Evolutionary conservation across 148 eudicot species (phyloP), one percentile per base, ranked within the genome.

Genomic region (Fagopyrum homotropicum): DNA sequence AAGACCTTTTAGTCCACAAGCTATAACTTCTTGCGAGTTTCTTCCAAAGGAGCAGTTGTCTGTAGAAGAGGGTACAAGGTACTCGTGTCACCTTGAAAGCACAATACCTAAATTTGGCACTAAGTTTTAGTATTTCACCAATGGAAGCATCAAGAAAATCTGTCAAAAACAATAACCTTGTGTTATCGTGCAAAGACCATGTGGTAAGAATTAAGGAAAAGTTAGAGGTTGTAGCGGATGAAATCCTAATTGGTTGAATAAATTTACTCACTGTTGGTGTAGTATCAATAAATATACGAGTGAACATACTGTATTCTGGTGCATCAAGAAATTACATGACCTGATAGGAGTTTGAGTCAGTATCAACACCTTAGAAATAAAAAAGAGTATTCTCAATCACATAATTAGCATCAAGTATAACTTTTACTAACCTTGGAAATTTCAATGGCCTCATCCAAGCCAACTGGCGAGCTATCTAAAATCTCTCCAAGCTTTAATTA

Each of bases 141-240:
- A 94, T 94, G 14, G 98, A 94, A 76, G 91, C 93, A 84, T 94
- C 98, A 72, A 92, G 84, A 79, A 94, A 94, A 78, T 94, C 97
- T 26, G 98, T 97, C 91, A 94, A 84, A 47, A 97, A 94, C 78
- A 94, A 81, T 30, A 94, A 88, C 61, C 98, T 85, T 66, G 98
- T 94, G 75, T 94, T 97, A 77, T 22, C 98, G 97, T 94, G 85
- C 52, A 43, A 78, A 75, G 30, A 43, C 75, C 52, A 78, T 22
- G 56, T 44, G 61, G 10, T 17, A 76, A 69, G 47, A 70, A 69
- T 54, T 72, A 68, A 29, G 52, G 17, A 47, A 64, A 74, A 19
- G 50, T 4, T 45, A n/a, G n/a, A 30, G 45, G 26, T 73, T 2
- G 19, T 45, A 60, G 59, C 11, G 55, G 2, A 66, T 19, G 57